A percentile compares a stretch with the other conserved stretches of the same genome.
Evolutionary conservation across 2,329 filamentous ascomycete species (phyloP).

Genomic region (Cladosporium sp.): DNA sequence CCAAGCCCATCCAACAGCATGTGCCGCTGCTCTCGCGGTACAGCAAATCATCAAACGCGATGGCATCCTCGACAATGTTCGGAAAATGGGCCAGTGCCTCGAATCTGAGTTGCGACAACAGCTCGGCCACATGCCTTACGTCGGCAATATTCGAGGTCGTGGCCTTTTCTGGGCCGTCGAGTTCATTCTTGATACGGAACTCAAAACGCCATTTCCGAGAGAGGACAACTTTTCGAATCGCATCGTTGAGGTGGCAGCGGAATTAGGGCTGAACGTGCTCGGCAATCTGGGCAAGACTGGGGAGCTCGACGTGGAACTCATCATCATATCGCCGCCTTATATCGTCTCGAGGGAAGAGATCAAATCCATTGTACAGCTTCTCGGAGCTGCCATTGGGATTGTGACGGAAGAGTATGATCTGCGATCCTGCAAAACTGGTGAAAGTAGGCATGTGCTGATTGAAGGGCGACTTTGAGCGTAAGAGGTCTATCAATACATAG

Average conservation of each 20-base stretch:
- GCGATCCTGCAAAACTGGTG: neutral
- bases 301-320: neutral
- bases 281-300: neutral
- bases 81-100: constrained; percentile 49
- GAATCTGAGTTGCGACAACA: constrained; percentile 40
- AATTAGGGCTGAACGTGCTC: neutral
- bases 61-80: constrained; percentile 56
- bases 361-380: neutral
- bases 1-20: constrained; percentile 57
- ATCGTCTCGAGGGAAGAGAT: neutral
- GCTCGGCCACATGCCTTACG: constrained; percentile 45
- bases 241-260: neutral
- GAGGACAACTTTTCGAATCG: neutral
- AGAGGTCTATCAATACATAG: neutral
- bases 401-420: neutral
- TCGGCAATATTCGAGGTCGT: constrained; percentile 59
- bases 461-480: neutral
- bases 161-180: constrained; percentile 59
- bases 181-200: constrained; percentile 53
- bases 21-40: constrained; percentile 60
- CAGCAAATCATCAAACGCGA: constrained; percentile 57
- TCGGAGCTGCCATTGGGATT: neutral
- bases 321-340: neutral
- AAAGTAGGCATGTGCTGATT: neutral
- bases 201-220: constrained; percentile 42